Evolutionary conservation across 805 yeast genomes (phyloP).

Genomic region (Naumovozyma dairenensis): DNA sequence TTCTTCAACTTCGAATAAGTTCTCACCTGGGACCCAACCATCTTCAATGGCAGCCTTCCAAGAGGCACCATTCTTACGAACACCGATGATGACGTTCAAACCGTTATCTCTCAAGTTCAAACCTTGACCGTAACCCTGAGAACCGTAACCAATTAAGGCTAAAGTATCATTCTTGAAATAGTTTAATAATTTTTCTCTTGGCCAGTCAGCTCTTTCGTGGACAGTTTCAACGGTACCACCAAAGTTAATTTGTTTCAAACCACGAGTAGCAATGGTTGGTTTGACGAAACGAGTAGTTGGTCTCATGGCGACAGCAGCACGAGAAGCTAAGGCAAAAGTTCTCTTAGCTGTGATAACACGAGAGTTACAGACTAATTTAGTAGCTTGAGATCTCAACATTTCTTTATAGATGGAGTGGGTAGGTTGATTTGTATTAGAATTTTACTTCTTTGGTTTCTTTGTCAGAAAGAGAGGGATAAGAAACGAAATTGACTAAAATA

Average conservation of each 20-base stretch:
- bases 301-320: constrained; percentile 38
- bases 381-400: constrained; percentile 36
- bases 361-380: constrained; percentile 33
- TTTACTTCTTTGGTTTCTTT: too few species aligned
- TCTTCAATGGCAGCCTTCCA: constrained; percentile 99
- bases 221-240: constrained; percentile 93
- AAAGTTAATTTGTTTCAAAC: constrained; percentile 92
- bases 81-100: constrained; percentile 94
- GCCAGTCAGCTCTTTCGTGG: constrained; percentile 99
- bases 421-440: too few species aligned
- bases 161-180: constrained; percentile 97
- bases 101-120: constrained; percentile 99
- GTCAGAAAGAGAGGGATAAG: too few species aligned
- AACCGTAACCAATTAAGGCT: constrained; percentile 98
- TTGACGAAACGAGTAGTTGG: constrained; percentile 43
- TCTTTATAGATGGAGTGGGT: too few species aligned
- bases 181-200: constrained; percentile 87
- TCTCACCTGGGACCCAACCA: constrained; percentile 99
- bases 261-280: constrained; percentile 61
- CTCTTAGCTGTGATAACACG: constrained; percentile 48
- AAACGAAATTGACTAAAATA: too few species aligned
- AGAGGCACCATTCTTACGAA: constrained; percentile 96
- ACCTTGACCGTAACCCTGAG: constrained; percentile 99
- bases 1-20: constrained; percentile 88
- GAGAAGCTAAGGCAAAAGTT: constrained; percentile 45